These are phyloP conservation scores for Penicillium pulvis DNA, from an alignment of 495 filamentous ascomycete species.

Conservation along the genomic window DNA sequence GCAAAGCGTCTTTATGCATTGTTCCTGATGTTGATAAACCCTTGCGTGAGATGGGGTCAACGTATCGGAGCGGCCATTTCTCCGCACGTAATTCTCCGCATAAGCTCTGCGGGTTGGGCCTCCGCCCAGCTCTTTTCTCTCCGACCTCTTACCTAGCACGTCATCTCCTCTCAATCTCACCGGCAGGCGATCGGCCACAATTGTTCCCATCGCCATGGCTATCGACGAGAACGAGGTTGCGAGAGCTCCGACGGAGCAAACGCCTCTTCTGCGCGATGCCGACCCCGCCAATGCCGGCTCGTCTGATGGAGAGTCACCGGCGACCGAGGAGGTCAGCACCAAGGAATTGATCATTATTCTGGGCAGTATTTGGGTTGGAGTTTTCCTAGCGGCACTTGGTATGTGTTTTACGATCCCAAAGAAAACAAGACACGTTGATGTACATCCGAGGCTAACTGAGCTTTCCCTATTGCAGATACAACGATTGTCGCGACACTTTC, in stretches of 20 bases:
- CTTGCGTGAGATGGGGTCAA: neutral
- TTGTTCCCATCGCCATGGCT: constrained; percentile 20
- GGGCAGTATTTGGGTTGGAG: constrained; percentile 67
- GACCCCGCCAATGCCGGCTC: constrained; percentile 15
- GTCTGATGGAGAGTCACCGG: constrained; percentile 25
- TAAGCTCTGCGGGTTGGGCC: neutral
- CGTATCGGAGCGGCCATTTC: neutral
- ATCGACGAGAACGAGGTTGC: constrained; percentile 13
- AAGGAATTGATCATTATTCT: constrained; percentile 47
- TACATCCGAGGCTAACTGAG: constrained; percentile 10
- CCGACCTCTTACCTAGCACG: constrained; percentile 7
- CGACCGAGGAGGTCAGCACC: constrained; percentile 42
- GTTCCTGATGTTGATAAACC: neutral
- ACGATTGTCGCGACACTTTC: constrained; percentile 86
- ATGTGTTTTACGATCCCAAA: constrained; percentile 11
- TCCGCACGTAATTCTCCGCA: constrained; percentile 3
- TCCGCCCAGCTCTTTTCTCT: neutral
- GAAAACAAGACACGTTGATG: neutral
- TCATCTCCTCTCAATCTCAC: constrained; percentile 5
- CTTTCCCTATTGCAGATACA: constrained; percentile 51
- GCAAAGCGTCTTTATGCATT: neutral
- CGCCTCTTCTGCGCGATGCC: constrained; percentile 39
- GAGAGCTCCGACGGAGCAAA: constrained; percentile 39
- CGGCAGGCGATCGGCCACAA: neutral
- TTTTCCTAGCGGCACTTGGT: constrained; percentile 79